These are phyloP conservation scores for Debaryomycetaceae sp. DNA, from an alignment of 1,139 yeast genomes.

Conservation along the genomic window DNA sequence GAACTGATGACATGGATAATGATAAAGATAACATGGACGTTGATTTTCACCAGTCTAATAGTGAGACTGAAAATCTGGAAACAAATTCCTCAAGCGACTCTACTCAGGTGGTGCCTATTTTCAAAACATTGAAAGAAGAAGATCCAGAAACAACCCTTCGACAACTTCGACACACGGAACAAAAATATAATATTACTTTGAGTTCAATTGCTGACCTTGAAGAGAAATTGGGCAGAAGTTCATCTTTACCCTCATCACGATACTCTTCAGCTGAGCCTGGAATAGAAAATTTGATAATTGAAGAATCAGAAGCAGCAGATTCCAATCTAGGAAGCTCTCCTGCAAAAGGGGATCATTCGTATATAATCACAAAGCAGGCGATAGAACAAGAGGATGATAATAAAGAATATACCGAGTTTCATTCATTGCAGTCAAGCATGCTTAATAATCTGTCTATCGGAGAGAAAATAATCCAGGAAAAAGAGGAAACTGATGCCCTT, in stretches of 20 bases:
- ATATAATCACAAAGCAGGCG: not conserved
- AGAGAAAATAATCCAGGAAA: no score
- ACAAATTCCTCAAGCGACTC: not conserved
- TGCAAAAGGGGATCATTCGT: no score
- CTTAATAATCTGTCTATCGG: no score
- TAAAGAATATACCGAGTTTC: no score
- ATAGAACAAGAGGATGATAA: constrained; percentile 3
- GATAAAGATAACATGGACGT: not conserved
- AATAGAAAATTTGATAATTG: not conserved
- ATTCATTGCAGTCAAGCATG: no score
- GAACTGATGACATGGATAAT: not conserved
- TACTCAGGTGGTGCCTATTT: constrained; percentile 18
- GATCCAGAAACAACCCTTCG: constrained; percentile 27
- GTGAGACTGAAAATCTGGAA: not conserved
- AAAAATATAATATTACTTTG: constrained; percentile 29
- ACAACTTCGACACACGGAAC: constrained; percentile 30
- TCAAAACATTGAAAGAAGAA: constrained; percentile 32
- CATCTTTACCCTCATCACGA: not conserved
- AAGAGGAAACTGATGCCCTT: no score
- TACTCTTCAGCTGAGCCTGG: not conserved
- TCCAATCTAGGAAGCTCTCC: not conserved
- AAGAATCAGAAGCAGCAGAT: constrained; percentile 1
- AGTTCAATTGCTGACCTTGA: constrained; percentile 30
- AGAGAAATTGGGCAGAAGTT: constrained; percentile 11
- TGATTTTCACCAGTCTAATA: not conserved